phyloP scores from a whole-genome alignment of 257 asterid genomes.

The Nicotiana knightiana region DNA sequence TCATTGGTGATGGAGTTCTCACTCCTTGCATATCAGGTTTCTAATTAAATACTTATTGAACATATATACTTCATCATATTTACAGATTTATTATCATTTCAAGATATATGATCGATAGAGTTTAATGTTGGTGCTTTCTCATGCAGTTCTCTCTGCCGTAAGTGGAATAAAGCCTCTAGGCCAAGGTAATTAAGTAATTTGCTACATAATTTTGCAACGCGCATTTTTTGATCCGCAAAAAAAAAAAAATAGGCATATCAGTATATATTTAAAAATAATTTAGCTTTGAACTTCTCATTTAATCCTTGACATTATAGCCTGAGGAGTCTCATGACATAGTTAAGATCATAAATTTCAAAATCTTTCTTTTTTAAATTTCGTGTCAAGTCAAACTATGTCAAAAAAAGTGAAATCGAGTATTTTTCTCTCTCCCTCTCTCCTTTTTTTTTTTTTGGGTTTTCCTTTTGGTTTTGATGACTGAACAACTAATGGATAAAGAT shows the following conservation, averaged over 20 bases:
- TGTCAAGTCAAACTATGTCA: accelerated
- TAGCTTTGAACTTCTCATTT: neutral
- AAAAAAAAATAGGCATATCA: neutral
- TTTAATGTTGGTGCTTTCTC: neutral
- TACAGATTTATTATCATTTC: neutral
- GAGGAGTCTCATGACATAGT: neutral
- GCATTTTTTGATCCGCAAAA: neutral
- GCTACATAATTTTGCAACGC: neutral
- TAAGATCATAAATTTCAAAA: neutral
- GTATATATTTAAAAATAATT: neutral
- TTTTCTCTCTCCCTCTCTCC: too few relatives aligned
- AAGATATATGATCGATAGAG: neutral
- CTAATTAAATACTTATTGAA: neutral
- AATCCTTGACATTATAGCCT: neutral
- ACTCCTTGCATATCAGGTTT: slow-evolving; percentile 78
- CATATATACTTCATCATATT: neutral
- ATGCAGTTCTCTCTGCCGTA: slow-evolving; percentile 66
- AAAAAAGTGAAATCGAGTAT: accelerated
- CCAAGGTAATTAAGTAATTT: neutral
- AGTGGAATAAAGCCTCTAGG: slow-evolving; percentile 43
- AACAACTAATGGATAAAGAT: neutral
- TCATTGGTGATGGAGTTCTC: slow-evolving; percentile 75
- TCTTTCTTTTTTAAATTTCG: neutral
- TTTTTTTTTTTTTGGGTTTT: too few relatives aligned
- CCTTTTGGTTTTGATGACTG: too few relatives aligned